Base-by-base conservation (phyloP, 1,284 basidiomycete genomes). In the Wolfiporia cocos region DNA sequence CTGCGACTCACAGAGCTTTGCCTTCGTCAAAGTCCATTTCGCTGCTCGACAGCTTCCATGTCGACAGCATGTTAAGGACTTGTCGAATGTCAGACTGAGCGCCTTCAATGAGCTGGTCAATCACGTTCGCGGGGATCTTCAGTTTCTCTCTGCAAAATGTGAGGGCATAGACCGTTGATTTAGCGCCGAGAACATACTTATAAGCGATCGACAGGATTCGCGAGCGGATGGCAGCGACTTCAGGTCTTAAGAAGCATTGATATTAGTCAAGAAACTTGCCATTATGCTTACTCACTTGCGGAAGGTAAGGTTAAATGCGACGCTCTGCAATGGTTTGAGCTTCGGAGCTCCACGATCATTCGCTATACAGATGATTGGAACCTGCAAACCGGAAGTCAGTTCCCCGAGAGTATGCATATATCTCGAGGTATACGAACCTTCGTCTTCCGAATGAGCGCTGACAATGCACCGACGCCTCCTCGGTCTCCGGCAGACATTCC, bases 401-500 rank as follows among this genome's bases (percentile, higher is more conserved):
- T 20, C 24, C 26, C 9, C 5, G 3, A 18, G 5, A 10, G 15
- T 20, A 19, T 32, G 17, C 15, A 12, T 17, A 23, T 11, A 31
- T 20, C 31, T 41, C 14, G 19, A 9, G 11, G 23, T 21, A 9
- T 5, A n/a, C 23, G 3, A 39, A 86, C 92, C 69, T 86, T 91
- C 11, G 90, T 89, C 71, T 97, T 98, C 68, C 87, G 93, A 57
- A 99, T 96, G 44, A 99, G 61, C 0, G 82, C 79, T 47, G 93
- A 93, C 55, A 99, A 66, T 6, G 95, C 95, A 22, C 92, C 94
- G 1, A 98, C 87, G 48, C 95, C 95, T 17, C 96, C 95, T 39
- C 95, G 76, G 64, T 99, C 96, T 20, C 95, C 95, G 2, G 91
- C 90, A 5, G 92, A 96, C 93, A 99, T 99, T 6, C 96, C 95